phyloP scores from a whole-genome alignment of 2,329 filamentous ascomycete species.

The Ambrosiella xylebori region DNA sequence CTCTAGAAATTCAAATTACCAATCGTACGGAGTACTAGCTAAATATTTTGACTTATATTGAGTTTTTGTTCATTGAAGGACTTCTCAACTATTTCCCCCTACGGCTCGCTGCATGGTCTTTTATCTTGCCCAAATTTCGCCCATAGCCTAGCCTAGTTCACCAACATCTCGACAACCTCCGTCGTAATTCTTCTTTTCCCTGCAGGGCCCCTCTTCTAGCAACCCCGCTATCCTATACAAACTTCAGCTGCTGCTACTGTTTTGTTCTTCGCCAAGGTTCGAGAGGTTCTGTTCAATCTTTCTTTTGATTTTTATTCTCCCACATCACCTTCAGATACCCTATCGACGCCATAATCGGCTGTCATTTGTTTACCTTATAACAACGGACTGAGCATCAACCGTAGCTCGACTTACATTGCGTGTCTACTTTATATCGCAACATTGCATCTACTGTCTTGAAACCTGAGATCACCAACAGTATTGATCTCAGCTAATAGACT shows the following conservation, averaged over 20 bases:
- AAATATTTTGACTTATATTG: neutral
- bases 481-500: neutral
- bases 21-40: neutral
- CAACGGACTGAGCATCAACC: constrained; percentile 2
- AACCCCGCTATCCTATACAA: constrained; percentile 6
- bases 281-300: constrained; percentile 5
- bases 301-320: constrained; percentile 3
- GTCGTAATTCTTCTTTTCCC: neutral
- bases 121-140: neutral
- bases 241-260: constrained; percentile 9
- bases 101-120: neutral
- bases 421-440: neutral
- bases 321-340: constrained; percentile 9
- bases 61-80: neutral
- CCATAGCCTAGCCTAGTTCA: neutral
- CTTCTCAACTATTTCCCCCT: neutral
- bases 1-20: neutral
- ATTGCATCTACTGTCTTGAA: neutral
- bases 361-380: constrained; percentile 6
- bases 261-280: constrained; percentile 2
- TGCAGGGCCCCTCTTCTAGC: neutral
- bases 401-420: constrained; percentile 4
- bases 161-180: neutral
- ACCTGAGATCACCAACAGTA: neutral
- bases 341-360: constrained; percentile 4